Evolutionary conservation across 345 rosid species (phyloP).

Genomic region (Salix udensis): DNA sequence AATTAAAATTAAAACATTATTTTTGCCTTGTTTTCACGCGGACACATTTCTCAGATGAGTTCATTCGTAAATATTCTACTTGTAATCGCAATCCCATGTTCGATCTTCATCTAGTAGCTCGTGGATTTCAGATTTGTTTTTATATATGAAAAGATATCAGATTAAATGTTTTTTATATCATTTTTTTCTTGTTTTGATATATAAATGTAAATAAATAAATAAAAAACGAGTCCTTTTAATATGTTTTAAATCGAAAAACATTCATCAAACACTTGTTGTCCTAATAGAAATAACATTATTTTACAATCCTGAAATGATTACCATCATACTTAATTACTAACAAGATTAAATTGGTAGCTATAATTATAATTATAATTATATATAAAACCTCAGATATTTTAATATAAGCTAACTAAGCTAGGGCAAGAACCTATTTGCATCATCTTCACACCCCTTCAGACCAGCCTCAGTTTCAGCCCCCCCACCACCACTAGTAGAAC

Average conservation of each 20-base stretch:
- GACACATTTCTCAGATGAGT: too few relatives aligned
- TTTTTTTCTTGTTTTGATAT: too few relatives aligned
- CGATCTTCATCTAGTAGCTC: too few relatives aligned
- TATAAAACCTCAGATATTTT: neutral
- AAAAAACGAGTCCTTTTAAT: too few relatives aligned
- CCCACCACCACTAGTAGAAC: conserved; percentile 29
- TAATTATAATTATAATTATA: neutral
- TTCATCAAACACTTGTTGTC: neutral
- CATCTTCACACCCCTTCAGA: conserved; percentile 48
- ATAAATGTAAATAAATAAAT: too few relatives aligned
- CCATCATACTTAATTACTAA: neutral
- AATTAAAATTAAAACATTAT: too few relatives aligned
- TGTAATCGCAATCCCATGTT: neutral
- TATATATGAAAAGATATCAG: too few relatives aligned
- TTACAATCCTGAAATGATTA: neutral
- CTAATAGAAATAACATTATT: neutral
- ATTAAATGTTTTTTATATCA: too few relatives aligned
- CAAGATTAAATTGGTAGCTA: neutral
- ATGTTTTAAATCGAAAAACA: too few relatives aligned
- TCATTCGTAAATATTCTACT: neutral
- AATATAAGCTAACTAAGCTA: conserved; percentile 12
- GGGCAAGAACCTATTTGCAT: conserved; percentile 41
- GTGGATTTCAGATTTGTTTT: too few relatives aligned
- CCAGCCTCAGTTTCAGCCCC: conserved; percentile 33
- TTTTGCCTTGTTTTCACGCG: neutral